A percentile compares a stretch with the other conserved stretches of the same genome.
These are phyloP conservation scores for Xylaria sp. DNA, from an alignment of 2,329 filamentous ascomycete genomes.

Conservation along the genomic window DNA sequence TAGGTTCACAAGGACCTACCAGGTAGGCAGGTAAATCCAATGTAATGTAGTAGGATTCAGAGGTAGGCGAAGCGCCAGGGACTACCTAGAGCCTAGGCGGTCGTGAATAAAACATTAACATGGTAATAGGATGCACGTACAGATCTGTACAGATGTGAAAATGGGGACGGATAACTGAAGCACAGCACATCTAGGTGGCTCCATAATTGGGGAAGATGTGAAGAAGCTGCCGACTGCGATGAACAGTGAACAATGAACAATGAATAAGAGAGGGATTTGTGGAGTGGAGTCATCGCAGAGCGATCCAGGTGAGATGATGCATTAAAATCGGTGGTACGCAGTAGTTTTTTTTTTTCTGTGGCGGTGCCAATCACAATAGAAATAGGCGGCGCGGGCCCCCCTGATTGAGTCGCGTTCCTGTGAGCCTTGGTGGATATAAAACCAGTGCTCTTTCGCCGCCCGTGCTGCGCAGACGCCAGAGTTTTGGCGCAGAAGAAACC, in stretches of 20 bases:
- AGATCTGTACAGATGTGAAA: neutral
- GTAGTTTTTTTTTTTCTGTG: slow-evolving; percentile 12
- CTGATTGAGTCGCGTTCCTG: slow-evolving; percentile 30
- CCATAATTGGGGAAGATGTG: neutral
- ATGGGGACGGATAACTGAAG: neutral
- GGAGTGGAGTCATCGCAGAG: neutral
- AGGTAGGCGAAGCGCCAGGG: too few species aligned
- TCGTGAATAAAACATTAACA: neutral
- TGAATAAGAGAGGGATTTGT: neutral
- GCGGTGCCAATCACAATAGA: slow-evolving; percentile 26
- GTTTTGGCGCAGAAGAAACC: slow-evolving; percentile 24
- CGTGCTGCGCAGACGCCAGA: slow-evolving; percentile 21
- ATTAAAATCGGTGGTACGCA: neutral
- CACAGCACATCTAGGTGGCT: neutral
- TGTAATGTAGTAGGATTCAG: too few species aligned
- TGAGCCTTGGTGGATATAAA: slow-evolving; percentile 33
- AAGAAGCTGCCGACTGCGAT: too few species aligned
- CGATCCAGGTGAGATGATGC: neutral
- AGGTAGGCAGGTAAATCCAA: too few species aligned
- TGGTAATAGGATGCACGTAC: neutral
- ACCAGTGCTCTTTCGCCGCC: slow-evolving; percentile 34
- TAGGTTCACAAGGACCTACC: neutral
- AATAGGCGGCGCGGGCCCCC: slow-evolving; percentile 25
- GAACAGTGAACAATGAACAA: too few species aligned
- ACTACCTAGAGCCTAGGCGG: neutral